Evolutionary conservation across 1,284 basidiomycete species (phyloP), one percentile per base, ranked within the genome.

Genomic region (Ustilago curta): DNA sequence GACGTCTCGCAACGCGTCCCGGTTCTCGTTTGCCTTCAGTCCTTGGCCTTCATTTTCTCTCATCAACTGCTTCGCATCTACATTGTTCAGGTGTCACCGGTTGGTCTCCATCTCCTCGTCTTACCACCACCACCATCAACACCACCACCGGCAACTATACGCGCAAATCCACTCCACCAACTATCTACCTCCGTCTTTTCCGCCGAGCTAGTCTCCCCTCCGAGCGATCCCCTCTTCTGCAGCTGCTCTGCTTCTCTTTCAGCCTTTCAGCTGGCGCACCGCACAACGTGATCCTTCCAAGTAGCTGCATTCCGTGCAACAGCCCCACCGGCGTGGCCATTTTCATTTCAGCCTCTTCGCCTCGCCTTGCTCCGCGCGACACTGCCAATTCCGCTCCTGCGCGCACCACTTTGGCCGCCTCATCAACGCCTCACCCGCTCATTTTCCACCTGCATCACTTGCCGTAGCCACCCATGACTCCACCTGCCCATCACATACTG

Each of bases 401-500:
- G 31, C 32, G 19, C 35, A 4, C 8, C 18, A 37, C n/a, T 19
- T 21, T 29, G 35, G 35, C 35, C 3, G 40, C 47, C 42, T 44
- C 61, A 43, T 54, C 45, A n/a, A 42, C 35, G 47, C 23, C 16
- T 49, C 19, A 29, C 16, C 31, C 32, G 27, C 40, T 42, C 47
- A 18, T 31, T 37, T 43, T 53, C 6, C 44, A 12, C 12, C 50
- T 18, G 35, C 47, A 18, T 4, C 40, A 19, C 35, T 55, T 39
- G 45, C 53, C 21, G 6, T 23, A 25, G 53, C 52, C 57, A 52
- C 25, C 21, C 45, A 60, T 57, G 35, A 18, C 47, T 52, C 35
- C 55, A 31, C 23, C 62, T 55, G 53, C 49, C 35, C n/a, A 42
- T 31, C 53, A 43, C 14, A 40, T 45, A 45, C 44, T 44, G 25